Base-by-base conservation (phyloP, 371 early-diverging fungal species). In the Mortierella sp. region DNA sequence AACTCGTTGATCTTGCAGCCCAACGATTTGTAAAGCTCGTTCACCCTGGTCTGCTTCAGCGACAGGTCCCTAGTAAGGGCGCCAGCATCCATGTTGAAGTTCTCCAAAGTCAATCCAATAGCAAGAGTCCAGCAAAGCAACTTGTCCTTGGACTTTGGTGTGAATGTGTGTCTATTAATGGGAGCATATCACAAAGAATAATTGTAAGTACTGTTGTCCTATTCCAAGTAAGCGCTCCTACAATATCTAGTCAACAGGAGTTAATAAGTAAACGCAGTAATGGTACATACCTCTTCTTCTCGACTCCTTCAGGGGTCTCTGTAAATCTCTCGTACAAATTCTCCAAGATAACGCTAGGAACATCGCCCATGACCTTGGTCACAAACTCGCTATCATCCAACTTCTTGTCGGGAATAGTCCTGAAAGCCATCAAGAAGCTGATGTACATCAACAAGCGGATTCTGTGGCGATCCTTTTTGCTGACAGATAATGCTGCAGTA, bases 41-140 rank as follows among this genome's bases (percentile, higher is more conserved):
- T 81, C 45, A 89, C 84, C 74, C 91, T 92, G 70, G 83, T 79
- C 45, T 91, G 88, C 57, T 90, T 92, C 54, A 94, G 72, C 45
- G 90, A 90, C 78, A 97, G 88, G 79, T 96, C 97, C 14, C 88
- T 84, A 3, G 95, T 93, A 77, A 97, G 80, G 16, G 89, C 88
- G 13, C 89, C 85, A 7, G 93, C 90, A 47, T 95, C 90, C 58
- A 95, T 83, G 26, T 89, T 91, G 89, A 92, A 96, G 87, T 94
- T 92, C 83, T 95, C 93, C 10, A 96, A 86, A 26, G 91, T 91
- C 76, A 97, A 89, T 80, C 92, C 91, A 50, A 96, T 88, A 13
- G 93, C 92, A 65, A 96, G 84, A 78, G 96, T 93, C 79, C 96
- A 95, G 80, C 95, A 94, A 14, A 94, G 88, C n/a, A 97, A 89